Evolutionary conservation across 768 basidiomycete genomes (phyloP).

Genomic region (Phylloporus scabripes): DNA sequence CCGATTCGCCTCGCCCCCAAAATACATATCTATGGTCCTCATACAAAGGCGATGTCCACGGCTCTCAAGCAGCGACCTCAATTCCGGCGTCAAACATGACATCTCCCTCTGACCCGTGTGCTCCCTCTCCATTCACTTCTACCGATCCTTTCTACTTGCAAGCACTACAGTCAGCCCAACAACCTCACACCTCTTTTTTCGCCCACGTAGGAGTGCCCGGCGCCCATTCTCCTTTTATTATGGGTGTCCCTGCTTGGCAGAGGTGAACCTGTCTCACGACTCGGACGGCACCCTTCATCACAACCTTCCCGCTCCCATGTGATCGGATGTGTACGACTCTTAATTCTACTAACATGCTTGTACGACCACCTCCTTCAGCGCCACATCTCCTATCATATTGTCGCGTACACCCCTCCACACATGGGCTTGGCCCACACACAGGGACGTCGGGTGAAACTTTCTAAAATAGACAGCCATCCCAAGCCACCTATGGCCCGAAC

Average conservation of each 20-base stretch:
- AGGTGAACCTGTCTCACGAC: background rate
- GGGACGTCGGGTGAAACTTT: background rate
- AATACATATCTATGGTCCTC: conserved; percentile 23
- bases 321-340: conserved; percentile 6
- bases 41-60: conserved; percentile 13
- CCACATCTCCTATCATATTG: conserved; percentile 4
- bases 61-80: conserved; percentile 13
- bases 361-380: conserved; percentile 4
- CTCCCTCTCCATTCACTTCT: conserved; percentile 36
- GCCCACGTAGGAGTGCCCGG: conserved; percentile 34
- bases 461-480: conserved; percentile 11
- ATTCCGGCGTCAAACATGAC: conserved; percentile 9
- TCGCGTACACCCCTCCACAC: background rate
- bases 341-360: conserved; percentile 2
- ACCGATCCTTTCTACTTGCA: conserved; percentile 50
- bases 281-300: background rate
- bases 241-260: conserved; percentile 26
- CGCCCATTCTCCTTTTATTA: conserved; percentile 38
- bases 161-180: conserved; percentile 34
- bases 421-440: background rate
- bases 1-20: conserved; percentile 28
- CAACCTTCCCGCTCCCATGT: conserved; percentile 1
- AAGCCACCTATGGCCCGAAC: conserved; percentile 1
- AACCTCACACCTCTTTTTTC: conserved; percentile 31
- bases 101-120: conserved; percentile 20